These are phyloP conservation scores for Fomitiporia mediterranea DNA, from an alignment of 1,284 basidiomycete species.

Conservation along the genomic window DNA sequence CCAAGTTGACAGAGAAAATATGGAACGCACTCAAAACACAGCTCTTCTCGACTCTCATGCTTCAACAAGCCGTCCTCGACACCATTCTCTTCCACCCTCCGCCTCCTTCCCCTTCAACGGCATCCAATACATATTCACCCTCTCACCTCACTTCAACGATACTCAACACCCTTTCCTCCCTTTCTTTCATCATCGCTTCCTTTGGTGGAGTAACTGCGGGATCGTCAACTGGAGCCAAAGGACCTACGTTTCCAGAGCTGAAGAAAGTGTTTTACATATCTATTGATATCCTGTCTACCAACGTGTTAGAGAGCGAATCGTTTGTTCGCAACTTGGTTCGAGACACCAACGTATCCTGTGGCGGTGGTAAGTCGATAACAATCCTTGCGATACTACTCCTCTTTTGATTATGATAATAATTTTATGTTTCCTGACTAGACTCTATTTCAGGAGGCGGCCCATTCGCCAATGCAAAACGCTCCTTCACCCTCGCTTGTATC, in stretches of 20 bases:
- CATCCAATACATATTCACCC: background rate
- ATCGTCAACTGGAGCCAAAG: slow-evolving; percentile 24
- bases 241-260: slow-evolving; percentile 55
- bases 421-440: background rate
- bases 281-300: slow-evolving; percentile 58
- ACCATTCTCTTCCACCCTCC: slow-evolving; percentile 41
- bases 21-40: slow-evolving; percentile 68
- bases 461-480: slow-evolving; percentile 45
- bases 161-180: slow-evolving; percentile 50
- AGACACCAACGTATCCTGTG: slow-evolving; percentile 30
- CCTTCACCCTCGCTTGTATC: slow-evolving; percentile 58
- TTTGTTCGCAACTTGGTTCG: slow-evolving; percentile 36
- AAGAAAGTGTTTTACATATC: slow-evolving; percentile 68
- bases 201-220: slow-evolving; percentile 66
- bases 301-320: slow-evolving; percentile 36
- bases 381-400: no score
- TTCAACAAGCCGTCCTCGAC: slow-evolving; percentile 57
- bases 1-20: slow-evolving; percentile 40
- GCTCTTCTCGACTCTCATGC: slow-evolving; percentile 64
- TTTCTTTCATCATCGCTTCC: slow-evolving; percentile 68
- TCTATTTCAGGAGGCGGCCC: slow-evolving; percentile 12
- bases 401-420: background rate
- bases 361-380: slow-evolving; percentile 28
- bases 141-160: slow-evolving; percentile 37
- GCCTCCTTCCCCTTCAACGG: slow-evolving; percentile 14